Evolutionary conservation across 225 moss, liverwort and hornwort species (phyloP).

Genomic region (Takakia lepidozioides): DNA sequence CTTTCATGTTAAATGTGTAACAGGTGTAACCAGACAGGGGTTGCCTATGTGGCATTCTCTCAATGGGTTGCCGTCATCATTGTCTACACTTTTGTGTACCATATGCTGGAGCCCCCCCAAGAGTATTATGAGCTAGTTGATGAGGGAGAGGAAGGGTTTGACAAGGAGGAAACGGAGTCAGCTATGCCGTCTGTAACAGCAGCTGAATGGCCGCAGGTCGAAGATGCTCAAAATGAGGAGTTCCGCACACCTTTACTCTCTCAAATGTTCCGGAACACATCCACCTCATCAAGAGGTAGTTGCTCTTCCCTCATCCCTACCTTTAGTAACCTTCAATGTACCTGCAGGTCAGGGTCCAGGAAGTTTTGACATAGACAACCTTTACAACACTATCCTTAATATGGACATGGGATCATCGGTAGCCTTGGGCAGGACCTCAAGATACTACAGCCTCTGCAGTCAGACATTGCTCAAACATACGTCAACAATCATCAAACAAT

Average conservation of each 20-base stretch:
- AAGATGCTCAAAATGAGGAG: conserved; percentile 50
- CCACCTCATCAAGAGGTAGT: conserved; percentile 22
- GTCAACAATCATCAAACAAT: too few species aligned
- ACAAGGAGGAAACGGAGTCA: conserved; percentile 14
- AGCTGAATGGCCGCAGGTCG: conserved; percentile 81
- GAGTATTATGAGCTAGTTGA: conserved; percentile 52
- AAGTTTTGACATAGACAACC: too few species aligned
- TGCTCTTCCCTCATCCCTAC: too few species aligned
- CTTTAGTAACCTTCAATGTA: too few species aligned
- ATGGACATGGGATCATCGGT: too few species aligned
- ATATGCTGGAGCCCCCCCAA: conserved; percentile 88
- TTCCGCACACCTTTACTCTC: conserved; percentile 60
- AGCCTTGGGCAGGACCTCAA: too few species aligned
- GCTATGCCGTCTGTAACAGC: conserved; percentile 52
- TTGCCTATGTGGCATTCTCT: conserved; percentile 83
- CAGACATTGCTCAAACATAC: too few species aligned
- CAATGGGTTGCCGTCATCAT: conserved; percentile 89
- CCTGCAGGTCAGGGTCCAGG: too few species aligned
- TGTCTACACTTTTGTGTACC: conserved; percentile 87
- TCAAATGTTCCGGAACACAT: conserved; percentile 56
- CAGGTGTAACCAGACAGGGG: conserved; percentile 70
- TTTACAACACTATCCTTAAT: too few species aligned
- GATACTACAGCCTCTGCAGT: too few species aligned
- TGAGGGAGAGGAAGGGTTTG: conserved; percentile 22
- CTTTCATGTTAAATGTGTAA: too few species aligned